Percentiles rank a stretch among this genome's conserved stretches.
phyloP scores from a whole-genome alignment of 768 basidiomycete genomes.

The Termitomyces sp. region DNA sequence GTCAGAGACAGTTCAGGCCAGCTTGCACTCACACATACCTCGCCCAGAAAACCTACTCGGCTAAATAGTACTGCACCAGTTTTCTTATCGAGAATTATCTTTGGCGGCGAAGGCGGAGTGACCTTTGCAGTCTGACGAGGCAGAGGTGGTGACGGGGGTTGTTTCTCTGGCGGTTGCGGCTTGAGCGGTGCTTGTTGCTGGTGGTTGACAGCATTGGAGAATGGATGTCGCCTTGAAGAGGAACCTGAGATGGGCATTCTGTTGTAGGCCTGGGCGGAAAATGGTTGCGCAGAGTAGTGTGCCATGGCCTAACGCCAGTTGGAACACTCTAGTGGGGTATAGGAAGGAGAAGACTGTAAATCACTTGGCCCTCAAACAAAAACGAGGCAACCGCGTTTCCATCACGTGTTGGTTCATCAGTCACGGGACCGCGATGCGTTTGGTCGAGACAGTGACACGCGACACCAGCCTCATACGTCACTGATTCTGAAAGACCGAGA shows the following conservation, averaged over 20 bases:
- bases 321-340: conserved; percentile 3
- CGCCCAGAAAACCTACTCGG: conserved; percentile 83
- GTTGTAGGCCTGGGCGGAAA: conserved; percentile 17
- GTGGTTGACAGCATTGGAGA: conserved; percentile 30
- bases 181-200: conserved; percentile 18
- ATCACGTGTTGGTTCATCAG: conserved; percentile 19
- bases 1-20: not conserved
- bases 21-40: conserved; percentile 51
- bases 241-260: conserved; percentile 25
- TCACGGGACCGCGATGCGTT: conserved; percentile 19
- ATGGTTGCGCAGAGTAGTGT: conserved; percentile 25
- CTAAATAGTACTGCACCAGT: conserved; percentile 53
- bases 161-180: conserved; percentile 26
- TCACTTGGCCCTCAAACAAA: not conserved
- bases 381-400: conserved; percentile 22
- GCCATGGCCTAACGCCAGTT: conserved; percentile 31
- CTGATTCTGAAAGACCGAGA: too few relatives aligned
- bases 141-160: conserved; percentile 58
- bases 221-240: conserved; percentile 25
- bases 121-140: conserved; percentile 83
- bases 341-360: conserved; percentile 4
- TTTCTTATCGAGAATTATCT: conserved; percentile 66
- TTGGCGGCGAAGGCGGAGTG: conserved; percentile 77
- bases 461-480: too few relatives aligned
- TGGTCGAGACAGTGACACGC: not conserved